phyloP scores from a whole-genome alignment of 1,139 yeast species.

The Geotrichum histeridarum region DNA sequence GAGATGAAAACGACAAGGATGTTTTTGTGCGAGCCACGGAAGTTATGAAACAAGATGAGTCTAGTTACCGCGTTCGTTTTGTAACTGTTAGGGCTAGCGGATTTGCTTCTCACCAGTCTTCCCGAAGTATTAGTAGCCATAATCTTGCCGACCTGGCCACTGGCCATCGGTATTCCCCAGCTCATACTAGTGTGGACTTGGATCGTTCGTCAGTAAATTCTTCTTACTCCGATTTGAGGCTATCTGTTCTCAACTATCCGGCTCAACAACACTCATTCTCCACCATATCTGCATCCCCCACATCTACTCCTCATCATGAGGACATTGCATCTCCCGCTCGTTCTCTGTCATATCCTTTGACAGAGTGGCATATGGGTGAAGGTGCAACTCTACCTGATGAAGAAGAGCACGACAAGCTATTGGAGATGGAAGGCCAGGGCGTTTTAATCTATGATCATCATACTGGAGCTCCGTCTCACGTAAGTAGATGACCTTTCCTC shows the following conservation, averaged over 20 bases:
- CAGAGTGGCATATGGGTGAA: constrained; percentile 17
- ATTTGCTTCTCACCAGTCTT: not conserved
- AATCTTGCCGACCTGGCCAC: not conserved
- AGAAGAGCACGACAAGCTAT: constrained; percentile 13
- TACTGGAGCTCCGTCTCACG: constrained; percentile 58
- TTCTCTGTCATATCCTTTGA: constrained; percentile 26
- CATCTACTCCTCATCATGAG: constrained; percentile 5
- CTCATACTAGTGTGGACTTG: constrained; percentile 44
- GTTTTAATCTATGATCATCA: constrained; percentile 70
- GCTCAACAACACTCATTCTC: not conserved
- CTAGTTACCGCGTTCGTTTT: constrained; percentile 72
- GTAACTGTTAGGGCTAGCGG: constrained; percentile 27
- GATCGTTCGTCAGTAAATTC: constrained; percentile 15
- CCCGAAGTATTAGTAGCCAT: not conserved
- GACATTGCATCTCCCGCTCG: constrained; percentile 28
- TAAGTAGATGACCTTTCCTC: constrained; percentile 19
- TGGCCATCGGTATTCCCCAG: constrained; percentile 25
- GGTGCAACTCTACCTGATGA: not conserved
- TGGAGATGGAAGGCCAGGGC: constrained; percentile 90
- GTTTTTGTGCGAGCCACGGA: constrained; percentile 69
- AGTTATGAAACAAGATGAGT: constrained; percentile 68
- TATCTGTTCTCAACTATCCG: not conserved
- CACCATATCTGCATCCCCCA: constrained; percentile 1
- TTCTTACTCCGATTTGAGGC: constrained; percentile 11
- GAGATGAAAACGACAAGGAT: constrained; percentile 57